Evolutionary conservation across 345 rosid genomes (phyloP).

Genomic region (Noccaea bulbosa): DNA sequence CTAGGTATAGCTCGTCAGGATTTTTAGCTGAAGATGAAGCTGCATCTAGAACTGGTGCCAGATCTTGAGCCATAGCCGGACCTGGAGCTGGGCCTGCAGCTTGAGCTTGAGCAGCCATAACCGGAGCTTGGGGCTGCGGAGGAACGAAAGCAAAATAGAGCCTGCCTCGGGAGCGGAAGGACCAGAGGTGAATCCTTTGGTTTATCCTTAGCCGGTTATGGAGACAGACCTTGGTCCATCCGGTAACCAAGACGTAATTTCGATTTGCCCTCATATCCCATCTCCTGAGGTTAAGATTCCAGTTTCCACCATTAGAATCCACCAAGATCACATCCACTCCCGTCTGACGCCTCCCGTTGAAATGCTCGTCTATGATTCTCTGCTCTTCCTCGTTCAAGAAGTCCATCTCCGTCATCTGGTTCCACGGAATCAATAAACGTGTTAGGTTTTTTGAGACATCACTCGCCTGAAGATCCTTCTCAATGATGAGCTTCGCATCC

Average conservation of each 20-base stretch:
- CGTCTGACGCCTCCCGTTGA: rapidly evolving
- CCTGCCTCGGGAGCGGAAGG: not conserved
- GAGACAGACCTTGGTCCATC: not conserved
- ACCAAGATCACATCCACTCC: constrained; percentile 24
- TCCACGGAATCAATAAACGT: constrained; percentile 11
- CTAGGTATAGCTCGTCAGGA: no score
- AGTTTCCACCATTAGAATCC: not conserved
- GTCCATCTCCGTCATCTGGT: not conserved
- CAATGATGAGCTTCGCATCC: not conserved
- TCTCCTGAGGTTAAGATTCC: constrained; percentile 17
- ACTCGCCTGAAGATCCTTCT: not conserved
- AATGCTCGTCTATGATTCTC: not conserved
- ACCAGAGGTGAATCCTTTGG: not conserved
- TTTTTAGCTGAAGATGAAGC: no score
- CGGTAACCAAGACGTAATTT: not conserved
- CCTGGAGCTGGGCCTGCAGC: no score
- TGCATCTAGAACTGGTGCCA: not conserved
- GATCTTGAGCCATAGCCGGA: not conserved
- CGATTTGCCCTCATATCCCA: constrained; percentile 3
- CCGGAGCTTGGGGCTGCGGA: no score
- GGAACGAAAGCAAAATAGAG: constrained; percentile 12
- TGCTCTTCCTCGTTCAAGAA: not conserved
- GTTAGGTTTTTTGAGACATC: rapidly evolving
- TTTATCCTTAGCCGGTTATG: not conserved
- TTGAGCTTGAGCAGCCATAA: not conserved